Conservation (phyloP, 2,329 filamentous ascomycete genomes). For the Polytolypa hystricis region DNA sequence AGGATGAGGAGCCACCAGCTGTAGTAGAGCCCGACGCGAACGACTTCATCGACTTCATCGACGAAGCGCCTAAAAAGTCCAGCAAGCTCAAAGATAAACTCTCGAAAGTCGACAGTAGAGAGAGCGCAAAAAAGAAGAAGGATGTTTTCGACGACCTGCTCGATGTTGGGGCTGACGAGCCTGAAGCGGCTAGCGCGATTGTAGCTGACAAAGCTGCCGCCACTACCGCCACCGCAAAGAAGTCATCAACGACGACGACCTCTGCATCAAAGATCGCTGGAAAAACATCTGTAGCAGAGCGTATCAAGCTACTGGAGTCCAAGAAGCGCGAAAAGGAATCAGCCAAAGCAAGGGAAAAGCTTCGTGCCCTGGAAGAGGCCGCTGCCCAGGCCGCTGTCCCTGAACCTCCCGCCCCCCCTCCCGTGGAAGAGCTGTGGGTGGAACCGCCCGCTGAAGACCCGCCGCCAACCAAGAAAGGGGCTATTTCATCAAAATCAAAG, state of each 20-base stretch:
- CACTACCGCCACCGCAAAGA: slow-evolving; percentile 31
- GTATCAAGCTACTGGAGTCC: slow-evolving; percentile 38
- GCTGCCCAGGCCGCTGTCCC: slow-evolving; percentile 20
- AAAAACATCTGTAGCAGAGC: slow-evolving; percentile 41
- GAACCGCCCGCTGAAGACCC: slow-evolving; percentile 10
- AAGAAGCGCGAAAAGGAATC: slow-evolving; percentile 31
- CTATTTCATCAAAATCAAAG: slow-evolving; percentile 24
- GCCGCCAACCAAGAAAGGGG: slow-evolving; percentile 15
- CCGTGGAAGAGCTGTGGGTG: slow-evolving; percentile 11
- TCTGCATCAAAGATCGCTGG: slow-evolving; percentile 27
- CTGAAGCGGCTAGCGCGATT: slow-evolving; percentile 24
- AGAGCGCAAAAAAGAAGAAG: slow-evolving; percentile 16
- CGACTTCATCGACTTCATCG: slow-evolving; percentile 23
- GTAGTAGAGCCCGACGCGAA: slow-evolving; percentile 19
- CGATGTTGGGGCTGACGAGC: slow-evolving; percentile 21
- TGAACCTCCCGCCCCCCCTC: slow-evolving; percentile 19
- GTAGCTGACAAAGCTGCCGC: slow-evolving; percentile 29
- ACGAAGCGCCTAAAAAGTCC: slow-evolving; percentile 24
- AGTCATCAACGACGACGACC: slow-evolving; percentile 31
- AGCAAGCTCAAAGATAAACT: slow-evolving; percentile 13
- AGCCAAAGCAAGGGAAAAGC: slow-evolving; percentile 24
- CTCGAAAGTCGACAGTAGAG: slow-evolving; percentile 14
- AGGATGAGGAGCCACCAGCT: slow-evolving; percentile 15
- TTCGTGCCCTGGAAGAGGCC: slow-evolving; percentile 24
- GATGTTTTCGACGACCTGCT: slow-evolving; percentile 24